phyloP scores from a whole-genome alignment of 1,284 basidiomycete genomes.

The Puccinia triticina region DNA sequence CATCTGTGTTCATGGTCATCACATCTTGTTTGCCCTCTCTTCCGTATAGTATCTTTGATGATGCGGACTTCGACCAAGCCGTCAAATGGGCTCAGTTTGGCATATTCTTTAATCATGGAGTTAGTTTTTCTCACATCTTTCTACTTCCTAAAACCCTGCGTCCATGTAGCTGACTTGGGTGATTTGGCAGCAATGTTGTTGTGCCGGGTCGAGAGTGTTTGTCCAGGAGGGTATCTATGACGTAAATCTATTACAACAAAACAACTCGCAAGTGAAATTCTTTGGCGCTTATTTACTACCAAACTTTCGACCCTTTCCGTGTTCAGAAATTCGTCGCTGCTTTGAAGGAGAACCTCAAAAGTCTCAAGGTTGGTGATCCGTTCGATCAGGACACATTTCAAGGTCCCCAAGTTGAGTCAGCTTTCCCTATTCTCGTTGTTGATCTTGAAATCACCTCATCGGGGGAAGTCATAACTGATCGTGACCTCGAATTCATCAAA shows the following conservation, averaged over 20 bases:
- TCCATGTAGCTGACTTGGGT: neutral
- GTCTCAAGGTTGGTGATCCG: constrained; percentile 74
- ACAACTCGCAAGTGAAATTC: neutral
- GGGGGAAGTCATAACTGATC: neutral
- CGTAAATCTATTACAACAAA: constrained; percentile 39
- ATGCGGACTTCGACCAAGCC: constrained; percentile 71
- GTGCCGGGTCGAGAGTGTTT: constrained; percentile 81
- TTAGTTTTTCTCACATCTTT: constrained; percentile 55
- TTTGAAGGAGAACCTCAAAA: constrained; percentile 68
- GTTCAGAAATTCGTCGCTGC: constrained; percentile 68
- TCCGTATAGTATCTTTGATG: constrained; percentile 61
- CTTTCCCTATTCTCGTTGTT: neutral
- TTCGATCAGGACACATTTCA: constrained; percentile 73
- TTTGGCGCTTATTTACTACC: neutral
- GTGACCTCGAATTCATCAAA: neutral
- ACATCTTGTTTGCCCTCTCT: neutral
- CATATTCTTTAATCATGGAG: constrained; percentile 67
- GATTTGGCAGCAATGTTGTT: constrained; percentile 73
- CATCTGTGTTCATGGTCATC: neutral
- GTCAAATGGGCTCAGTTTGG: constrained; percentile 79
- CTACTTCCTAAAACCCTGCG: neutral
- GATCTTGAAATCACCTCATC: neutral
- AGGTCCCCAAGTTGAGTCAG: constrained; percentile 74
- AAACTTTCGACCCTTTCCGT: constrained; percentile 65
- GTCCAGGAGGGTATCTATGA: constrained; percentile 69